Percentiles rank a stretch among this genome's conserved stretches.
Evolutionary conservation across 2,329 filamentous ascomycete genomes (phyloP).

Genomic region (Alternaria viburni): DNA sequence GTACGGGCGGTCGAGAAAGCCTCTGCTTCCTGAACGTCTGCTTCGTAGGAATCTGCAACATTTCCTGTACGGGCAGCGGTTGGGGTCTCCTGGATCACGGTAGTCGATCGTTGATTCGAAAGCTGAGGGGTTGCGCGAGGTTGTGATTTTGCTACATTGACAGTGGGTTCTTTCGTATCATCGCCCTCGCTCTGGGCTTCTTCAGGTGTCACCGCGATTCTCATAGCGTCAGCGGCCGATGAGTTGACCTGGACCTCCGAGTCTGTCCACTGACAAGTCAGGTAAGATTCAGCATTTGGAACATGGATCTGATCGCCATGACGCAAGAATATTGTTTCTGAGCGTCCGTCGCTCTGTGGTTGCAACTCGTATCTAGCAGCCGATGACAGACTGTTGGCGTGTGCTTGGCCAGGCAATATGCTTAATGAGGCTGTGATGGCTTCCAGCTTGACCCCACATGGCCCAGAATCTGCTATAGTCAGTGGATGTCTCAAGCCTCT

Average conservation of each 20-base stretch:
- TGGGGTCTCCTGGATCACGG: conserved; percentile 43
- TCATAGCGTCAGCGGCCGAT: conserved; percentile 22
- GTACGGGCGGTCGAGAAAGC: conserved; percentile 27
- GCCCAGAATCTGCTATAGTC: conserved; percentile 16
- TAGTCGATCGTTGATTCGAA: conserved; percentile 28
- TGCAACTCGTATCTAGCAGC: conserved; percentile 25
- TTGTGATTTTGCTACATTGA: conserved; percentile 20
- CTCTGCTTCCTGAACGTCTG: background rate
- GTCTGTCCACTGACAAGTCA: conserved; percentile 26
- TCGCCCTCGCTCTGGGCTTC: conserved; percentile 35
- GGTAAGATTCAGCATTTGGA: background rate
- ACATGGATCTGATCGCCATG: conserved; percentile 33
- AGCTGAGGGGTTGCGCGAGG: conserved; percentile 31
- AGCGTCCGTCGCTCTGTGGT: conserved; percentile 11
- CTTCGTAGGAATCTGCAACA: background rate
- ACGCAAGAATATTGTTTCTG: conserved; percentile 39
- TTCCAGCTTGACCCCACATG: conserved; percentile 34
- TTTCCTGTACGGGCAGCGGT: conserved; percentile 24
- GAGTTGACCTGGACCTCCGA: conserved; percentile 42
- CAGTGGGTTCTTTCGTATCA: conserved; percentile 22
- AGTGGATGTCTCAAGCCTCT: background rate
- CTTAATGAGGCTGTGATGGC: conserved; percentile 25
- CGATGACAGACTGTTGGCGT: background rate
- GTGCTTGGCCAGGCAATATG: conserved; percentile 21
- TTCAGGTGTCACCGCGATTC: conserved; percentile 13